Evolutionary conservation across 495 filamentous ascomycete genomes (phyloP).

Genomic region (Trypethelium eluteriae): DNA sequence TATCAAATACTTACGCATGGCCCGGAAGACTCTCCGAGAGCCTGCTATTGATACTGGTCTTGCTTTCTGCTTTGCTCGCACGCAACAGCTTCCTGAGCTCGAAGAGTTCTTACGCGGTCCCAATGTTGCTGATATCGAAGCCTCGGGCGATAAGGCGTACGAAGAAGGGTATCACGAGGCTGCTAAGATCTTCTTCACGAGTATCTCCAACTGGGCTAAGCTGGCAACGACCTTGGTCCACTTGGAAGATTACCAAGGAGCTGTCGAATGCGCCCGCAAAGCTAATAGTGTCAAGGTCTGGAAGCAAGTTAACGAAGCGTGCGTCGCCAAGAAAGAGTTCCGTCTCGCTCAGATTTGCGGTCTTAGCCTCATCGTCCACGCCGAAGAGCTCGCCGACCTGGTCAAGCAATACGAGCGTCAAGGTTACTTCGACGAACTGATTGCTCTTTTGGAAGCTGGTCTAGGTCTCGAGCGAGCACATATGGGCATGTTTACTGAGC

Average conservation of each 20-base stretch:
- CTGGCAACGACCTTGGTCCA: slow-evolving; percentile 94
- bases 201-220: slow-evolving; percentile 99
- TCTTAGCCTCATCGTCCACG: slow-evolving; percentile 96
- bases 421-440: slow-evolving; percentile 98
- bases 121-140: slow-evolving; percentile 91
- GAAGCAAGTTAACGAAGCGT: slow-evolving; percentile 97
- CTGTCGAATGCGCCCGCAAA: slow-evolving; percentile 96
- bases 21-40: slow-evolving; percentile 91
- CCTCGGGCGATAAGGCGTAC: slow-evolving; percentile 96
- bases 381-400: slow-evolving; percentile 87
- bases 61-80: slow-evolving; percentile 86
- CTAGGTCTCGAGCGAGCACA: slow-evolving; percentile 86
- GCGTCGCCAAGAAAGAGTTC: slow-evolving; percentile 98
- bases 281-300: slow-evolving; percentile 99
- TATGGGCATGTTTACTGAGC: slow-evolving; percentile 94
- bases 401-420: slow-evolving; percentile 95
- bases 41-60: slow-evolving; percentile 88
- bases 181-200: slow-evolving; percentile 97
- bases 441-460: slow-evolving; percentile 86
- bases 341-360: slow-evolving; percentile 98
- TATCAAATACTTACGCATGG: slow-evolving; percentile 94
- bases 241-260: slow-evolving; percentile 92
- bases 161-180: slow-evolving; percentile 90
- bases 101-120: slow-evolving; percentile 93
- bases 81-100: slow-evolving; percentile 83